These are phyloP conservation scores for Emergomyces orientalis DNA, from an alignment of 2,329 filamentous ascomycete genomes.

Conservation along the genomic window DNA sequence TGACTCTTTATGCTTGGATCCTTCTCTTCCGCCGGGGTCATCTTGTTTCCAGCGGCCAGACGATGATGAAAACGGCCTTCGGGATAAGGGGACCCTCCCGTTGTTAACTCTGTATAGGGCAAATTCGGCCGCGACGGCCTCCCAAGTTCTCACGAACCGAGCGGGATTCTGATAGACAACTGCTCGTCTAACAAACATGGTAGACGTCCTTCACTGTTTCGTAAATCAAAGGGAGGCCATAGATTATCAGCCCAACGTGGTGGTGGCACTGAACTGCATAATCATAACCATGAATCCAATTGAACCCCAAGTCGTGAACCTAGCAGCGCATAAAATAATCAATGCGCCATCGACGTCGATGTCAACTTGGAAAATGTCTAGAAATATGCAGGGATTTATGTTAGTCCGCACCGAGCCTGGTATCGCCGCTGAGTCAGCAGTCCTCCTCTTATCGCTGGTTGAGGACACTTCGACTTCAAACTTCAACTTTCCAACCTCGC, in stretches of 20 bases:
- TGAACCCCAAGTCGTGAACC: neutral
- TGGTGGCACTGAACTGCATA: neutral
- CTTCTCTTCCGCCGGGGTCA: slow-evolving; percentile 25
- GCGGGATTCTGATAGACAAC: slow-evolving; percentile 6
- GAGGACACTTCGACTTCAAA: neutral
- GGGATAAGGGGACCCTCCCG: slow-evolving; percentile 5
- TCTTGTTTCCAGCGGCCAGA: slow-evolving; percentile 36
- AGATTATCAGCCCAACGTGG: neutral
- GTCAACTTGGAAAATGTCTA: neutral
- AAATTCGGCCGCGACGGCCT: neutral
- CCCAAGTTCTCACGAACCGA: neutral
- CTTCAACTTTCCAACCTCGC: neutral
- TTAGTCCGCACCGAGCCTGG: neutral
- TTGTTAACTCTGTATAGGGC: slow-evolving; percentile 8
- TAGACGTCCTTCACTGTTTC: slow-evolving; percentile 3
- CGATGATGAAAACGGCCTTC: slow-evolving; percentile 29
- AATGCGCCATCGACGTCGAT: neutral
- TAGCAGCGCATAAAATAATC: too few relatives aligned
- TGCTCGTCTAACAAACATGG: slow-evolving; percentile 7
- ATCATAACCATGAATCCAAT: slow-evolving; percentile 1
- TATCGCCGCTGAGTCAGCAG: neutral
- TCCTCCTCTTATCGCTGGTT: too few relatives aligned
- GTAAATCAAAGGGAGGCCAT: neutral
- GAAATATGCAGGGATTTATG: neutral
- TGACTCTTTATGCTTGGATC: slow-evolving; percentile 37